Conservation (phyloP, 2,329 filamentous ascomycete species). For the Fusarium sarcochroum region DNA sequence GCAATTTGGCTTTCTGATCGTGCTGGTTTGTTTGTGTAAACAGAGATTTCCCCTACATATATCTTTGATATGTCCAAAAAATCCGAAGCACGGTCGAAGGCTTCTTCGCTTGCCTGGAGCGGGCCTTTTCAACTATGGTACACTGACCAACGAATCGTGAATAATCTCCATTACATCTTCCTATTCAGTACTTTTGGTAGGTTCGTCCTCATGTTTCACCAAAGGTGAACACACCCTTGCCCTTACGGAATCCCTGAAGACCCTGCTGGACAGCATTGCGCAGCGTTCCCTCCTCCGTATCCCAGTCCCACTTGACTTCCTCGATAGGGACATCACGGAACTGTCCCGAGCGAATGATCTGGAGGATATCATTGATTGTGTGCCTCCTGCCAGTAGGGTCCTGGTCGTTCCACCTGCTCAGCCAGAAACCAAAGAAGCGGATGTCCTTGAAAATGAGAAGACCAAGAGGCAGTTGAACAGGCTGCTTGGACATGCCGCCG, state of each 20-base stretch:
- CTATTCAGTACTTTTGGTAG: not conserved
- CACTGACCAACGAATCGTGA: not conserved
- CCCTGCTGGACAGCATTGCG: slow-evolving; percentile 85
- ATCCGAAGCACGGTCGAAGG: too few relatives aligned
- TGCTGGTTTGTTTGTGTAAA: not conserved
- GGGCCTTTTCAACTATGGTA: not conserved
- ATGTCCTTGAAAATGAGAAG: slow-evolving; percentile 95
- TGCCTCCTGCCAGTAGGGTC: slow-evolving; percentile 80
- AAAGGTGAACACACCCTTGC: slow-evolving; percentile 93
- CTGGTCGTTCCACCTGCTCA: slow-evolving; percentile 87
- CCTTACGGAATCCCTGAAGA: slow-evolving; percentile 84
- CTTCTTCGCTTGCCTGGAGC: not conserved
- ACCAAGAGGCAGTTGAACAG: slow-evolving; percentile 83
- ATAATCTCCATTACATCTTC: not conserved
- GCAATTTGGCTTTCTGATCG: not conserved
- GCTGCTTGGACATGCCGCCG: slow-evolving; percentile 93
- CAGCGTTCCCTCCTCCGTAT: slow-evolving; percentile 78
- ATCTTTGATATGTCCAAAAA: not conserved
- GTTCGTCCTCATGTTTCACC: slow-evolving; percentile 63
- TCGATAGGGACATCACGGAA: slow-evolving; percentile 90
- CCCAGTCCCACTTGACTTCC: slow-evolving; percentile 85
- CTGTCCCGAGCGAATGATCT: slow-evolving; percentile 79
- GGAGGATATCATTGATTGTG: slow-evolving; percentile 88
- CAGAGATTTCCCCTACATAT: not conserved
- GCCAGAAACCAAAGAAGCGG: slow-evolving; percentile 93